A percentile compares a stretch with the other conserved stretches of the same genome.
phyloP scores from a whole-genome alignment of 2,329 filamentous ascomycete genomes.

The Aspergillus ruber region DNA sequence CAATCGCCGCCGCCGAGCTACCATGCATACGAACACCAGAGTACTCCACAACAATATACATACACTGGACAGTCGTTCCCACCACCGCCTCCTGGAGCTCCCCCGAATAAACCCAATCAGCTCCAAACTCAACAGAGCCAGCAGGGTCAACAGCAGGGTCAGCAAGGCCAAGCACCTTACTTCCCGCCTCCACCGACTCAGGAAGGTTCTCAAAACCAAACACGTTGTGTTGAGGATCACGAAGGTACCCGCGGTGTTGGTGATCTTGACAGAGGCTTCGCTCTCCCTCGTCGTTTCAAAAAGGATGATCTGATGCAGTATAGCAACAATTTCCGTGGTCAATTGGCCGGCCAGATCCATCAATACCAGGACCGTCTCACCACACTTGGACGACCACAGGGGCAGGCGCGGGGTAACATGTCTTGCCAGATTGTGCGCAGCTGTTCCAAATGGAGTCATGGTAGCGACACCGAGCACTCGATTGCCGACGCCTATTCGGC shows the following conservation, averaged over 20 bases:
- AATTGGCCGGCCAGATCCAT: constrained; percentile 38
- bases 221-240: constrained; percentile 29
- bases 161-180: constrained; percentile 32
- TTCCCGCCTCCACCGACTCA: constrained; percentile 38
- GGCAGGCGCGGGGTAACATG: constrained; percentile 27
- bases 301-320: constrained; percentile 29
- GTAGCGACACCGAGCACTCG: constrained; percentile 74
- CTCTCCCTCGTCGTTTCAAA: constrained; percentile 30
- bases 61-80: constrained; percentile 32
- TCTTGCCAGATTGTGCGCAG: constrained; percentile 58
- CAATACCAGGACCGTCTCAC: constrained; percentile 37
- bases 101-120: constrained; percentile 14
- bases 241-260: constrained; percentile 29
- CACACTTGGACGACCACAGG: constrained; percentile 15
- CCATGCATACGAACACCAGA: constrained; percentile 8
- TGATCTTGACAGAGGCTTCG: constrained; percentile 26
- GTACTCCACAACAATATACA: constrained; percentile 14
- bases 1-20: constrained; percentile 3
- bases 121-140: constrained; percentile 3
- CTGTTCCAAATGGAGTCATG: constrained; percentile 93
- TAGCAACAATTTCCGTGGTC: constrained; percentile 32
- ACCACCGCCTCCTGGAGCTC: constrained; percentile 32
- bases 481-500: constrained; percentile 80
- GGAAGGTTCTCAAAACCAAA: constrained; percentile 23
- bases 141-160: constrained; percentile 9